Conservation (phyloP, 805 yeast species). For the Ogataea allantospora region DNA sequence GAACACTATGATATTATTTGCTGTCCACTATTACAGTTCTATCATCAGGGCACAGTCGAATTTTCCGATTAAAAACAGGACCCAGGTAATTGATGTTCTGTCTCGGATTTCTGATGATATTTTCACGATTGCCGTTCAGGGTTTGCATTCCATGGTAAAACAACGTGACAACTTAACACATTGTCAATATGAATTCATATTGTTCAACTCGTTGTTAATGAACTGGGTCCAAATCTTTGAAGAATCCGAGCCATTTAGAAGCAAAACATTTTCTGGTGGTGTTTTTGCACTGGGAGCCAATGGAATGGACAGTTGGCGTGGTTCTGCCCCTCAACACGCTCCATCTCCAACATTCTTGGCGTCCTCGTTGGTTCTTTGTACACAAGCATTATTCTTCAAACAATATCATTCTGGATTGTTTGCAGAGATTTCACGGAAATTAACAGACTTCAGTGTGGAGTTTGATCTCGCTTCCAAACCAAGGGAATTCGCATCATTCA, state of each 20-base stretch:
- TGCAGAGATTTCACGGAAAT: constrained; percentile 14
- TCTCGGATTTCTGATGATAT: constrained; percentile 3
- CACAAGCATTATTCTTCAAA: constrained; percentile 19
- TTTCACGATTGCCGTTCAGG: constrained; percentile 8
- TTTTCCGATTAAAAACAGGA: constrained; percentile 2
- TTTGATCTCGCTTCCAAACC: not conserved
- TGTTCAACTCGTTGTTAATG: constrained; percentile 12
- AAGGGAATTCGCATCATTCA: not conserved
- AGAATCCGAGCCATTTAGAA: constrained; percentile 8
- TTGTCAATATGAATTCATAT: constrained; percentile 17
- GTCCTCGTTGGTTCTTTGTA: constrained; percentile 15
- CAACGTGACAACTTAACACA: constrained; percentile 10
- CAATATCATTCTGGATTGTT: constrained; percentile 17
- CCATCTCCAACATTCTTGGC: constrained; percentile 13
- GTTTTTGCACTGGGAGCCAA: constrained; percentile 17
- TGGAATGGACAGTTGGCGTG: not conserved
- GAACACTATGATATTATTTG: constrained; percentile 11
- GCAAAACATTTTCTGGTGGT: constrained; percentile 18
- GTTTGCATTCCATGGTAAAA: constrained; percentile 9
- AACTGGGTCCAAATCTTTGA: constrained; percentile 15
- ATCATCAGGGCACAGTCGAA: constrained; percentile 5
- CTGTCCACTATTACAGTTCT: constrained; percentile 8
- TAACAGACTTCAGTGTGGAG: constrained; percentile 6
- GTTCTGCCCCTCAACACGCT: constrained; percentile 2
- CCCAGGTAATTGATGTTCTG: constrained; percentile 3